Conservation (phyloP, 192 early-diverging fungal species). For the Radiomyces spectabilis region DNA sequence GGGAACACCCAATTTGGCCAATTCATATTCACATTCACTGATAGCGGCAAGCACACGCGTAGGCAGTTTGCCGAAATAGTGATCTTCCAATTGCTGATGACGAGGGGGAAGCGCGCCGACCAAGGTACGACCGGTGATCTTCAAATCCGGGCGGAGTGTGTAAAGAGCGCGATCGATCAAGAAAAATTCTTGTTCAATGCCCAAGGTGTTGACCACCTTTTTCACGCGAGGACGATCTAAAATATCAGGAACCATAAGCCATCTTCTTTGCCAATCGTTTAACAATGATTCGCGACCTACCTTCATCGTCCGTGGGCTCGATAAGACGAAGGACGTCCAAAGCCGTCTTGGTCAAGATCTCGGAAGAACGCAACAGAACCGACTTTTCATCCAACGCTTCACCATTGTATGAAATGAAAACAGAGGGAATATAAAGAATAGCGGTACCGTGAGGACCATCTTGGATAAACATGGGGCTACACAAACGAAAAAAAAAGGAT, state of each 20-base stretch:
- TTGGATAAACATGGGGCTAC: constrained; percentile 91
- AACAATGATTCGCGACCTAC: background rate
- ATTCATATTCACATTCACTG: constrained; percentile 91
- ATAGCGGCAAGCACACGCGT: constrained; percentile 87
- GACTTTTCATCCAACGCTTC: constrained; percentile 99
- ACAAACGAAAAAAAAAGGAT: background rate
- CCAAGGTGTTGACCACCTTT: constrained; percentile 87
- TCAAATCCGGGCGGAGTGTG: constrained; percentile 89
- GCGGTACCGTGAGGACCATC: constrained; percentile 84
- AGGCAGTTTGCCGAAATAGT: constrained; percentile 98
- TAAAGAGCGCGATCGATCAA: constrained; percentile 94
- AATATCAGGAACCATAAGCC: constrained; percentile 14
- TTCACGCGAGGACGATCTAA: constrained; percentile 41
- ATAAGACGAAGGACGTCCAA: constrained; percentile 74
- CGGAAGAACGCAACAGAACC: constrained; percentile 85
- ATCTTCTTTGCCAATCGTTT: background rate
- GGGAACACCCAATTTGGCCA: constrained; percentile 90
- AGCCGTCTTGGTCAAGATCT: constrained; percentile 76
- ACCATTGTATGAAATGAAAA: constrained; percentile 99
- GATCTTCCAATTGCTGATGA: constrained; percentile 99
- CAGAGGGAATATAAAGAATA: constrained; percentile 93
- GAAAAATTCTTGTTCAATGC: constrained; percentile 98
- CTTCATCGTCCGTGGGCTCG: constrained; percentile 27
- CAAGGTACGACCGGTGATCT: constrained; percentile 94
- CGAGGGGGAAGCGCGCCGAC: constrained; percentile 90